phyloP scores from a whole-genome alignment of 208 protist species.

The Crithidia fasciculata region DNA sequence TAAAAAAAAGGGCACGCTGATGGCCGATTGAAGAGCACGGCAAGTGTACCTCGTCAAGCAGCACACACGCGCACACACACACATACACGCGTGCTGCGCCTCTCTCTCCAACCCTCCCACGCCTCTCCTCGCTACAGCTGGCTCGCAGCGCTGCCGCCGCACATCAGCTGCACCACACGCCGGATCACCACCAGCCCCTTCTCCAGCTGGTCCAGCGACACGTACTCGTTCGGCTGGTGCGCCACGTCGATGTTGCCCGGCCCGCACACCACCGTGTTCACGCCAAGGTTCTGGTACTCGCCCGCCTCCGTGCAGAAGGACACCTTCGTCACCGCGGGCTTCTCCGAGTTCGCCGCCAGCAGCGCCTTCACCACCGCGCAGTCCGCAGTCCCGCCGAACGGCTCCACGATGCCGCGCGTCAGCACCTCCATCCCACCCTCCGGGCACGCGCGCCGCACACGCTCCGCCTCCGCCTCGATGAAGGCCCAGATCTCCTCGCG shows the following conservation, averaged over 20 bases:
- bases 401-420: constrained; percentile 10
- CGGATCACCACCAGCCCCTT: constrained; percentile 48
- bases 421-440: constrained; percentile 13
- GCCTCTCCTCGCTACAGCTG: constrained; percentile 30
- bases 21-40: too few relatives aligned
- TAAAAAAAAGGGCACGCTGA: too few relatives aligned
- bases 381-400: constrained; percentile 29
- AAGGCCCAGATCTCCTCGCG: constrained; percentile 30
- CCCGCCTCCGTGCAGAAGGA: constrained; percentile 67
- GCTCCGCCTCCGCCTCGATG: constrained; percentile 4
- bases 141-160: constrained; percentile 19
- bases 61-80: too few relatives aligned
- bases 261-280: constrained; percentile 62
- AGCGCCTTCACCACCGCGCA: constrained; percentile 5
- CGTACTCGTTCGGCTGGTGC: constrained; percentile 73
- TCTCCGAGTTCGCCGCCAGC: constrained; percentile 13
- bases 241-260: constrained; percentile 70
- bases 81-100: too few relatives aligned
- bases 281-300: constrained; percentile 51
- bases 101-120: too few relatives aligned
- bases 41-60: too few relatives aligned
- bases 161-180: constrained; percentile 38
- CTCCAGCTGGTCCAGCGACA: constrained; percentile 58
- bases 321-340: constrained; percentile 33
- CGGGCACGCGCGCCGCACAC: not conserved